These are phyloP conservation scores for Euclidium syriacum DNA, from an alignment of 345 rosid species.

Conservation along the genomic window DNA sequence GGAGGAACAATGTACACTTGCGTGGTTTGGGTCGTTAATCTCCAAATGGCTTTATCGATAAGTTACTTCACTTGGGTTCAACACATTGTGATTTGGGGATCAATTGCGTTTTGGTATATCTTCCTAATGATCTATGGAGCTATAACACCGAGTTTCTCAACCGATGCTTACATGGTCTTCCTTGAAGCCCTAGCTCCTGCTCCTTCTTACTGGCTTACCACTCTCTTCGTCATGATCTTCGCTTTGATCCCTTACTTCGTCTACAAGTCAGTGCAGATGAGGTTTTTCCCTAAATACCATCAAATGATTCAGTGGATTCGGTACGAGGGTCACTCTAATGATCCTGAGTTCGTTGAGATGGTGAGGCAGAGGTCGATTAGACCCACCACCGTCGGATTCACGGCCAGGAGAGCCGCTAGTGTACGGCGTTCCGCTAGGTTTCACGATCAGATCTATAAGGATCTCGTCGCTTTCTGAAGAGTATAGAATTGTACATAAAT, in stretches of 20 bases:
- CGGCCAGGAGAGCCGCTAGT: slow-evolving; percentile 44
- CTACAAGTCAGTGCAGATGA: slow-evolving; percentile 60
- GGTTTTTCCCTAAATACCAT: slow-evolving; percentile 81
- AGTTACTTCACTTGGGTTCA: slow-evolving; percentile 84
- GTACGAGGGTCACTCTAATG: slow-evolving; percentile 57
- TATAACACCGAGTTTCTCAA: slow-evolving; percentile 59
- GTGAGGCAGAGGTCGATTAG: slow-evolving; percentile 75
- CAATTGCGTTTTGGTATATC: slow-evolving; percentile 65
- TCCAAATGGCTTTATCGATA: slow-evolving; percentile 84
- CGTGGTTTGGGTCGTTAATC: slow-evolving; percentile 82
- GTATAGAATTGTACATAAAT: slow-evolving; percentile 15
- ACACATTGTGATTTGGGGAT: slow-evolving; percentile 91
- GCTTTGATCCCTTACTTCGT: slow-evolving; percentile 66
- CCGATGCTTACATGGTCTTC: slow-evolving; percentile 82
- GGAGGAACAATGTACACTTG: slow-evolving; percentile 96
- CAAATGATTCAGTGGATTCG: slow-evolving; percentile 94
- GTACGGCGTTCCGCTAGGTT: slow-evolving; percentile 29
- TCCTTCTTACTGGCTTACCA: slow-evolving; percentile 64
- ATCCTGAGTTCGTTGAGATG: slow-evolving; percentile 65
- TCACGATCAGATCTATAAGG: slow-evolving; percentile 24
- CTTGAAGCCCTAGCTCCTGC: slow-evolving; percentile 84
- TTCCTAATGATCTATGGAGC: slow-evolving; percentile 91
- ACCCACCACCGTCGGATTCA: slow-evolving; percentile 74
- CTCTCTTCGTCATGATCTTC: slow-evolving; percentile 49
- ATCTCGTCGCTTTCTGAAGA: slow-evolving; percentile 16